Base-by-base conservation (phyloP, 169 alveolate genomes). In the Haemoproteus tartakovskyi region DNA sequence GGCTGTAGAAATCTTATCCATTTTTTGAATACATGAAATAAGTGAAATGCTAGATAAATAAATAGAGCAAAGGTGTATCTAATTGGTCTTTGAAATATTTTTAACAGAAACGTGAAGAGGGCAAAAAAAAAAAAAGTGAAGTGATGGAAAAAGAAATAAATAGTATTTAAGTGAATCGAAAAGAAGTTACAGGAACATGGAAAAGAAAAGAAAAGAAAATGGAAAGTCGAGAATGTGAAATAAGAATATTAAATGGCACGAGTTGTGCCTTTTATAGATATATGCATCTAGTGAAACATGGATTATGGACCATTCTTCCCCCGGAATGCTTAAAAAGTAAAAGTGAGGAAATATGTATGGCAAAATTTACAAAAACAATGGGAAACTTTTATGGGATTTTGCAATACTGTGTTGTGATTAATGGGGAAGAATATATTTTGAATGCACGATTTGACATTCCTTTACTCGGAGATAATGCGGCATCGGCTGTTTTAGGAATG, bases 241-340 rank as follows among this genome's bases (percentile, higher is more conserved):
- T 74, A 74, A 30, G 84, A 19, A 74, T 74, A 43, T 41, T 74
- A 16, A 74, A 74, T 29, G 84, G 78, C 0, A 74, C 84, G 21
- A 74, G 84, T 24, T 74, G 84, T 40, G 41, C 62, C 21, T 74
- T 74, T 57, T 74, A 74, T 37, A 40, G 84, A 47, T 74, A 74
- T 26, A 74, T 74, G 84, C 84, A 74, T 47, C 59, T 78, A 74
- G 84, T 74, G 3, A 74, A 74, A 57, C 84, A 74, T 56, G 84
- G 84, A 1, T 9, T 74, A 6, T 74, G 84, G 84, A 45, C 47
- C 18, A 22, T 74, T n/a, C 54, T 36, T 48, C 84, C 84, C 9
- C 78, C 84, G 1, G 84, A 74, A 29, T 57, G 84, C 27, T 43
- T 74, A 74, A 74, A 74, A 37, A 57, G 60, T 16, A 74, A 74